Base-by-base conservation (phyloP, 345 rosid species). In the Eutrema japonicum region DNA sequence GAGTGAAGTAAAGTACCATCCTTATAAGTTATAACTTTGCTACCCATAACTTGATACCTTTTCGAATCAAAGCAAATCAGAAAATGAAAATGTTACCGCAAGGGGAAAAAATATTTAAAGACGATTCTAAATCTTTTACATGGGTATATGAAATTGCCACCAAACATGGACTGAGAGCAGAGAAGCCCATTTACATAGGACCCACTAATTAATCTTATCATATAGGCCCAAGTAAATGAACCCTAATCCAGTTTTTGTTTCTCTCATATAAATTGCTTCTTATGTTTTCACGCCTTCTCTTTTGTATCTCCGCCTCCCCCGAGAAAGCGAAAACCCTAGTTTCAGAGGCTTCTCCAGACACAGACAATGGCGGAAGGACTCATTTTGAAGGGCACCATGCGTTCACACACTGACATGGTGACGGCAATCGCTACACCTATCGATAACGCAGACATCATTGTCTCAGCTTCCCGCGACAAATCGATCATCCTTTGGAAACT, bases 351-450 rank as follows among this genome's bases (percentile, higher is more conserved):
- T 36, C 56, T 47, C 69, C 66, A 69, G n/a, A 27, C 46, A 51
- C 18, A 51, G 56, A 69, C 66, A 54, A 91, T 89, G 93, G 85
- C 96, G 16, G 99, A 91, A 60, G 81, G 78, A 35, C 82, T 95
- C 63, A 77, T 87, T 9, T 91, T 95, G 22, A 84, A 84, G 50
- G 98, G 97, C 77, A 95, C 99, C 42, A 84, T 95, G 96, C 83
- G 94, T 61, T 89, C 97, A 61, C 99, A 95, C 84, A 90, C 99
- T 63, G 99, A 95, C 72, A 83, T 83, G 86, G 94, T 95, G 11
- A 95, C 99, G 0, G 99, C 98, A 10, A 92, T 95, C 74, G 99
- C 99, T 50, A 79, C 88, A 0, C 98, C 99, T 0, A 85, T 92
- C 52, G 98, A 95, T 62, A 92, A 95, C 85, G 70, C 94, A 3